Percentiles rank a stretch among this genome's conserved stretches.
These are phyloP conservation scores for Pterocarpus santalinus DNA, from an alignment of 306 rosid species.

Conservation along the genomic window DNA sequence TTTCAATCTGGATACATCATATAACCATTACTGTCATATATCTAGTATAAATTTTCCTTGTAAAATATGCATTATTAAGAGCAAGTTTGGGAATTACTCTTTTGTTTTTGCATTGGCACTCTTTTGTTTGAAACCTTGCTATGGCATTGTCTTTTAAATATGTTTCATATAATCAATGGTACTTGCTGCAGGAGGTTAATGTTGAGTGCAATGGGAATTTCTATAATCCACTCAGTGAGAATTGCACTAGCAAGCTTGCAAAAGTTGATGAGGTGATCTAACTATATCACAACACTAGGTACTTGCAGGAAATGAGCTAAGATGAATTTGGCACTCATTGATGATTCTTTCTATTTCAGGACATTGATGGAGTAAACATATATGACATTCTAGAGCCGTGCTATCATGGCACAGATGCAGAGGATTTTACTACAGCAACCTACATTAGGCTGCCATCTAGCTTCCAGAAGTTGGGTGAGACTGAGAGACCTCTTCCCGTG, in stretches of 20 bases:
- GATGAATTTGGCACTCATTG: slow-evolving; percentile 38
- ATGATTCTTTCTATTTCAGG: slow-evolving; percentile 56
- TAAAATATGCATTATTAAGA: slow-evolving; percentile 25
- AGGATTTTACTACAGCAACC: slow-evolving; percentile 44
- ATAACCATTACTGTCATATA: background rate
- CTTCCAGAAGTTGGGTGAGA: slow-evolving; percentile 76
- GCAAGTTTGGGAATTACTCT: slow-evolving; percentile 14
- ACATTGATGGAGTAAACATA: slow-evolving; percentile 66
- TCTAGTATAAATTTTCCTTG: slow-evolving; percentile 19
- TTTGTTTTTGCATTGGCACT: background rate
- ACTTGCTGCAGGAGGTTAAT: slow-evolving; percentile 63
- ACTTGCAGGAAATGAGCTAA: slow-evolving; percentile 19
- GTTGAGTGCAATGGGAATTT: slow-evolving; percentile 69
- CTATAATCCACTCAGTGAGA: slow-evolving; percentile 47
- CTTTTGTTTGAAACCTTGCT: slow-evolving; percentile 26
- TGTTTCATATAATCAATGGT: slow-evolving; percentile 42
- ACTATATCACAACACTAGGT: background rate
- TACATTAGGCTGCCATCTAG: slow-evolving; percentile 68
- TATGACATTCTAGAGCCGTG: slow-evolving; percentile 95
- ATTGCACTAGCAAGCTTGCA: slow-evolving; percentile 60
- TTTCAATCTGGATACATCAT: slow-evolving; percentile 13
- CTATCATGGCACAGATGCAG: slow-evolving; percentile 61
- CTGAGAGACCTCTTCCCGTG: slow-evolving; percentile 85
- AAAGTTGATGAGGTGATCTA: slow-evolving; percentile 74
- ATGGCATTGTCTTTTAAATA: slow-evolving; percentile 11